Conservation (phyloP, 2,329 filamentous ascomycete genomes). For the Fusarium armeniacum region DNA sequence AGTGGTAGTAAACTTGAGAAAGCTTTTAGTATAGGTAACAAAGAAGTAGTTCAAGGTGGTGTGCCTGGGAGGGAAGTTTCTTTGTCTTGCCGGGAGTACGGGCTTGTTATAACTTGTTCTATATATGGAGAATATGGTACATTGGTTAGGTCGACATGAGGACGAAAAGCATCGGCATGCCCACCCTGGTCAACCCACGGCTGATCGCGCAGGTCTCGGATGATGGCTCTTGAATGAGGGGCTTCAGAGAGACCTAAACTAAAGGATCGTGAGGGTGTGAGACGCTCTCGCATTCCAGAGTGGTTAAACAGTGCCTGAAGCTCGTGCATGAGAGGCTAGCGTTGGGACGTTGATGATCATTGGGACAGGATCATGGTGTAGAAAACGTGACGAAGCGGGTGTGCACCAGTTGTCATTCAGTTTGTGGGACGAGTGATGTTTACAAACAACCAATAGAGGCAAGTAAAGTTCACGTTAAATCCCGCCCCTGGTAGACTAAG, state of each 20-base stretch:
- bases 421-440: conserved; percentile 37
- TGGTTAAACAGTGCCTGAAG: conserved; percentile 42
- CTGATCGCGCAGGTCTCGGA: conserved; percentile 38
- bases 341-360: conserved; percentile 44
- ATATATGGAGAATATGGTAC: conserved; percentile 24
- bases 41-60: conserved; percentile 35
- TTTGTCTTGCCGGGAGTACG: conserved; percentile 40
- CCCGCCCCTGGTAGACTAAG: conserved; percentile 25
- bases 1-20: conserved; percentile 10
- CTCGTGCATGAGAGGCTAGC: conserved; percentile 43
- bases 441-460: conserved; percentile 34
- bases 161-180: conserved; percentile 35
- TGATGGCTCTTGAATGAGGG: conserved; percentile 36
- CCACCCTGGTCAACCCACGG: conserved; percentile 33
- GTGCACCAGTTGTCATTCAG: conserved; percentile 41
- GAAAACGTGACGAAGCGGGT: conserved; percentile 49
- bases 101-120: conserved; percentile 45
- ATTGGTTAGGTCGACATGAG: conserved; percentile 16
- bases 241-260: conserved; percentile 29
- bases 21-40: conserved; percentile 21
- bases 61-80: conserved; percentile 21
- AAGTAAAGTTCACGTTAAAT: conserved; percentile 34
- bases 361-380: conserved; percentile 34
- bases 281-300: conserved; percentile 49
- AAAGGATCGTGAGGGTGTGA: conserved; percentile 41